Evolutionary conservation across 2,329 filamentous ascomycete genomes (phyloP).

Genomic region (Reticulascus tulasneorum): DNA sequence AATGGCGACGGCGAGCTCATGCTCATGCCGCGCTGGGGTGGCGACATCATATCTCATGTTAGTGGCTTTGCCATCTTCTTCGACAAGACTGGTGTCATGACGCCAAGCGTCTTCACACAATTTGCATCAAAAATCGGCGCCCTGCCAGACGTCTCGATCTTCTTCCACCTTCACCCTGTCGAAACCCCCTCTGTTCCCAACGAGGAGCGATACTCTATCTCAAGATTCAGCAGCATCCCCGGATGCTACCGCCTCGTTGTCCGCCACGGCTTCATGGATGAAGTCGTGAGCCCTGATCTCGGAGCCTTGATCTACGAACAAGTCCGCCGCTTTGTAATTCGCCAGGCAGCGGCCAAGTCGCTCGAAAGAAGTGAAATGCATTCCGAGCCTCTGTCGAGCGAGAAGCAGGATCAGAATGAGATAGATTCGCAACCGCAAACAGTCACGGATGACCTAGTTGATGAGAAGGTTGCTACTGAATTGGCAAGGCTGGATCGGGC

Average conservation of each 20-base stretch:
- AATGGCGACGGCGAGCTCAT: conserved; percentile 20
- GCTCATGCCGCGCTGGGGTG: conserved; percentile 35
- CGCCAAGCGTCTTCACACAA: conserved; percentile 65
- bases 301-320: conserved; percentile 54
- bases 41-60: conserved; percentile 40
- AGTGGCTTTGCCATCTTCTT: conserved; percentile 69
- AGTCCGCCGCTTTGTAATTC: conserved; percentile 49
- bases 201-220: conserved; percentile 43
- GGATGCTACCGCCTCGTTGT: conserved; percentile 67
- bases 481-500: conserved; percentile 40
- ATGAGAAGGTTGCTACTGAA: conserved; percentile 28
- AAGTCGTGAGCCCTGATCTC: conserved; percentile 63
- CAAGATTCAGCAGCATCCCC: conserved; percentile 42
- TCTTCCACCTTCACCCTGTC: conserved; percentile 68
- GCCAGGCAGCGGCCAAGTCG: conserved; percentile 18
- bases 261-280: conserved; percentile 70
- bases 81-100: conserved; percentile 66
- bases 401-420: too few relatives aligned
- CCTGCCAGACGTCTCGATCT: conserved; percentile 64
- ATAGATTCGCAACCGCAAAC: too few relatives aligned
- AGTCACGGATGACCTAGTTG: conserved; percentile 17
- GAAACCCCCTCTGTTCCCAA: conserved; percentile 51
- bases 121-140: conserved; percentile 69
- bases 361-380: conserved; percentile 11
- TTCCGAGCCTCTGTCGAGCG: too few relatives aligned